Base-by-base conservation (phyloP, 768 basidiomycete genomes). In the Gyrodon lividus region DNA sequence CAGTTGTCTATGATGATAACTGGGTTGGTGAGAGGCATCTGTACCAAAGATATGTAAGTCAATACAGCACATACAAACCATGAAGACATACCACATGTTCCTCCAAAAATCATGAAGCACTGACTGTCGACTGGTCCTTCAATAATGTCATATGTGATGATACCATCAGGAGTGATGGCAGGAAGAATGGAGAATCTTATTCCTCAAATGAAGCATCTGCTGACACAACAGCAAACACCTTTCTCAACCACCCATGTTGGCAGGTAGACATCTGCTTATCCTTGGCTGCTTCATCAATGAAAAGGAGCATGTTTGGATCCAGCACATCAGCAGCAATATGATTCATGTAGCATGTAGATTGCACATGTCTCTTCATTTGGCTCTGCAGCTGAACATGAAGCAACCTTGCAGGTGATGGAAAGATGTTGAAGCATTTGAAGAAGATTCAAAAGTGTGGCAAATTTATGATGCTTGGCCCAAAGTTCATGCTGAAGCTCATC, bases 1-100 rank as follows among this genome's bases (percentile, higher is more conserved):
- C 59, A 62, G 34, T 65, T 69, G 19, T 69, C 57, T 30, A 66
- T 59, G 1, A 69, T 17, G 3, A 67, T 43, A 0, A 69, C 54
- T 19, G 43, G 43, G 9, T 4, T 44, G 4, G 43, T 44, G 19
- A 30, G 24, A 1, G 43, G 43, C 30, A 44, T 44, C 43, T 26
- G 24, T 26, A 26, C 24, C 24, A 26, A 26, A 26, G 24, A 26
- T 26, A 26, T 4, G 24, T 26, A 26, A 26, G 24, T 26, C 24
- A 26, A 26, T 26, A 26, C 24, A 26, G 24, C 24, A 26, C 24
- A 26, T 7, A 26, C 7, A 26, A 26, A 26, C 24, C 24, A 44
- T 19, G 30, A n/a, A n/a, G 14, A 7, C 10, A 10, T 41, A 51
- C 59, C 20, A 62, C 43, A 9, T 50, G 46, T 13, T 62, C 52